A percentile compares a stretch with the other conserved stretches of the same genome.
Conservation (phyloP, 2,329 filamentous ascomycete species). For the Penicillium sumatraense region DNA sequence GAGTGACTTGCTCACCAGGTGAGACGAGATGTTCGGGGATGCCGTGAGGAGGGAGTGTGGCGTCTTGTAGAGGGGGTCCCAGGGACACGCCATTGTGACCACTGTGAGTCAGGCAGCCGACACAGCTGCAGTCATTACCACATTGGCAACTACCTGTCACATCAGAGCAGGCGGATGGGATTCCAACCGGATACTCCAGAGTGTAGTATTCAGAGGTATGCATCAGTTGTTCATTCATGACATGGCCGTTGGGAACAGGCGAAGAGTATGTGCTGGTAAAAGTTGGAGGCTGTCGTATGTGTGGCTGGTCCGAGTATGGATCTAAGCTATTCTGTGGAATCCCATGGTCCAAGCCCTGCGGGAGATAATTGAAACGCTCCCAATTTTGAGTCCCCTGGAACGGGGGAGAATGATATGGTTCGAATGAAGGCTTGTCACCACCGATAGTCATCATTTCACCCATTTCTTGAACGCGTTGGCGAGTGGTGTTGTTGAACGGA, state of each 20-base stretch:
- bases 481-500: conserved; percentile 52
- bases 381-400: conserved; percentile 7
- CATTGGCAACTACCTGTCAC: conserved; percentile 57
- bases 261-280: conserved; percentile 32
- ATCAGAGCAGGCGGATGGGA: conserved; percentile 50
- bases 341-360: neutral
- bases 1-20: neutral
- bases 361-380: neutral
- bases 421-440: conserved; percentile 29
- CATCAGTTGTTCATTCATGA: conserved; percentile 39
- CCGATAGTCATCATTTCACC: conserved; percentile 46
- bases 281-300: conserved; percentile 15
- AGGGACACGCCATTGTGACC: conserved; percentile 52
- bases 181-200: conserved; percentile 45
- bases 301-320: conserved; percentile 22
- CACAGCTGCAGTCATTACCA: conserved; percentile 56
- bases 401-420: conserved; percentile 9
- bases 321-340: conserved; percentile 21
- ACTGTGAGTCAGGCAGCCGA: conserved; percentile 58
- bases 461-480: conserved; percentile 52
- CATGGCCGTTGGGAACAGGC: conserved; percentile 27
- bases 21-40: neutral
- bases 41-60: neutral
- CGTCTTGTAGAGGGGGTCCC: neutral
- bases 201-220: conserved; percentile 48